Percentiles rank a stretch among this genome's conserved stretches.
Conservation (phyloP, 306 rosid species). For the Sicyos edulis region DNA sequence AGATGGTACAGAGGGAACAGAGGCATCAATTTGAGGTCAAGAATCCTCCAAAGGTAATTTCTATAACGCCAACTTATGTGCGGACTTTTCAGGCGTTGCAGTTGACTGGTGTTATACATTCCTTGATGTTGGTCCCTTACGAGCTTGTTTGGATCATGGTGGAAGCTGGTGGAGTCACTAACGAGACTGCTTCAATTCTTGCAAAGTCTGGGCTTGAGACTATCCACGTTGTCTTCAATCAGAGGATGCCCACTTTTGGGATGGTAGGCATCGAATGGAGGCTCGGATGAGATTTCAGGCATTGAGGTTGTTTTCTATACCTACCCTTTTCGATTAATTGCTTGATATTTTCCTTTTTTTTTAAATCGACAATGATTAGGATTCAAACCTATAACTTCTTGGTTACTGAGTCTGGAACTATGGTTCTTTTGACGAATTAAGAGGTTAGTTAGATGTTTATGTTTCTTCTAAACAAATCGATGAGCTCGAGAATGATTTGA, state of each 20-base stretch:
- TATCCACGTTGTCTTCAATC: slow-evolving; percentile 59
- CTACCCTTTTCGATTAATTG: neutral
- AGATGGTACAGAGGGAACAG: slow-evolving; percentile 89
- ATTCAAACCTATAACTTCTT: too few species aligned
- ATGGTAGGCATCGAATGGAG: slow-evolving; percentile 69
- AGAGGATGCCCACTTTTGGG: slow-evolving; percentile 79
- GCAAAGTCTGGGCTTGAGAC: slow-evolving; percentile 62
- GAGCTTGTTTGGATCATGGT: slow-evolving; percentile 88
- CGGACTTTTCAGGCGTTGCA: slow-evolving; percentile 92
- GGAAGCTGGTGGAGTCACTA: slow-evolving; percentile 83
- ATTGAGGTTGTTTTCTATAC: slow-evolving; percentile 47
- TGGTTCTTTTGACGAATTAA: neutral
- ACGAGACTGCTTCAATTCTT: slow-evolving; percentile 74
- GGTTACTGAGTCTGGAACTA: too few species aligned
- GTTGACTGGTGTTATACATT: slow-evolving; percentile 86
- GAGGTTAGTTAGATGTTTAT: neutral
- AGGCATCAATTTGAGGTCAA: slow-evolving; percentile 72
- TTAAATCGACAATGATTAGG: too few species aligned
- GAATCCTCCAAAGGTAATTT: slow-evolving; percentile 66
- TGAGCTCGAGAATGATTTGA: slow-evolving; percentile 5
- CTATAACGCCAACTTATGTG: slow-evolving; percentile 76
- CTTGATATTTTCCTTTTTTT: neutral
- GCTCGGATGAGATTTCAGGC: slow-evolving; percentile 80
- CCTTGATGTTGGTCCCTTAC: slow-evolving; percentile 83
- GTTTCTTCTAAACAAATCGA: slow-evolving; percentile 5